Evolutionary conservation across 1,284 basidiomycete species (phyloP), one percentile per base, ranked within the genome.

Genomic region (Cutaneotrichosporon cyanovorans): DNA sequence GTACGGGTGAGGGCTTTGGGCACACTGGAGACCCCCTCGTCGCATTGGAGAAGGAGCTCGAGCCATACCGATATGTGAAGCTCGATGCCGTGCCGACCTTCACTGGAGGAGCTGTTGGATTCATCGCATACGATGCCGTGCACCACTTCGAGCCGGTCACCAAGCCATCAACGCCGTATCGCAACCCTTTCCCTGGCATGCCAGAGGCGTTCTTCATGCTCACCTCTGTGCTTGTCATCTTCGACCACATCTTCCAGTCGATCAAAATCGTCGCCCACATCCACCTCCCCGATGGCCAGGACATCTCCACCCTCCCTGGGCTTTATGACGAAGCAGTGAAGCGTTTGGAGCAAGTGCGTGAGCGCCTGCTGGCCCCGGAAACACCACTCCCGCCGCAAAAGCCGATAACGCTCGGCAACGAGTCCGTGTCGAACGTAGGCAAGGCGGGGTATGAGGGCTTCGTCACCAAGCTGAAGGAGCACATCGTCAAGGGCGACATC

Each of bases 141-240:
- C 85, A 87, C 56, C 84, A 98, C 71, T 99, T 99, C 63, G 95
- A 99, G 72, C 88, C 93, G 46, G 90, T 87, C 72, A 93, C 91
- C 4, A 68, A 68, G 45, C 68, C 68, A 15, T 77, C 79, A 23
- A 77, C 80, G 36, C 69, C 72, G 2, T 75, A 82, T 19, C 77
- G 86, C 41, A 77, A 79, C 49, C 89, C 95, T 56, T 74, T 83
- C 12, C 75, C 93, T 20, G 78, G 79, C 18, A 86, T 98, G 44
- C 95, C 95, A 4, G 95, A 99, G 69, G 84, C 91, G 15, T 80
- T 92, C 54, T 96, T 97, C 76, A 95, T 99, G 89, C 80, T 98
- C 45, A 84, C 87, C 58, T 90, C 96, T 68, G 90, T 87, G 6
- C 79, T 97, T 51, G 80, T 99, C 67, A 82, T 97, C 63, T 98